Evolutionary conservation across 768 basidiomycete genomes (phyloP).

Genomic region (Pleurotus pulmonarius): DNA sequence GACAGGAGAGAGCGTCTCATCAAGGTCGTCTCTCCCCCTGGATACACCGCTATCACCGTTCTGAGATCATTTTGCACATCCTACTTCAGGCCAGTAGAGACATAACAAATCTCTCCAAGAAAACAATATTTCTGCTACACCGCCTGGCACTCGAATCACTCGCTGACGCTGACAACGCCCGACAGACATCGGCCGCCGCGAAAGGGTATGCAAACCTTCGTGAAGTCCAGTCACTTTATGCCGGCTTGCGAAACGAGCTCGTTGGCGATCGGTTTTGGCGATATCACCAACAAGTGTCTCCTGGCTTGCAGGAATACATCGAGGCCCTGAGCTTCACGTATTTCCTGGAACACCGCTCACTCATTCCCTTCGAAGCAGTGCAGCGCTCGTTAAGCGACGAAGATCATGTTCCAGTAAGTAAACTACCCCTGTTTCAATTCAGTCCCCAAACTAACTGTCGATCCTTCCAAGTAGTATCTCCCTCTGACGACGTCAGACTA

Average conservation of each 20-base stretch:
- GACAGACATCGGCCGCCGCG: constrained; percentile 41
- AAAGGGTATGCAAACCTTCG: constrained; percentile 56
- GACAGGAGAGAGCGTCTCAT: constrained; percentile 89
- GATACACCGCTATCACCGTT: too few species aligned
- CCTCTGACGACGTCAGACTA: constrained; percentile 80
- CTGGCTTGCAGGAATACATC: constrained; percentile 92
- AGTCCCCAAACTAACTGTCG: background rate
- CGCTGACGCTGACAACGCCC: constrained; percentile 21
- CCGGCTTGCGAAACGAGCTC: constrained; percentile 56
- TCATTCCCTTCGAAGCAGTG: constrained; percentile 68
- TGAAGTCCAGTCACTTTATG: constrained; percentile 66
- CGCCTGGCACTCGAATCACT: constrained; percentile 46
- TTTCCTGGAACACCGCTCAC: constrained; percentile 66
- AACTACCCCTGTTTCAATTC: background rate
- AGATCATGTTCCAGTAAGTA: constrained; percentile 61
- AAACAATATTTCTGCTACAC: constrained; percentile 90
- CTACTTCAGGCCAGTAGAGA: constrained; percentile 69
- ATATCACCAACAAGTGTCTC: constrained; percentile 68
- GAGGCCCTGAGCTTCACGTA: constrained; percentile 89
- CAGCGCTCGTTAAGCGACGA: constrained; percentile 61
- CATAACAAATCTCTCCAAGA: constrained; percentile 89
- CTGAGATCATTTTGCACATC: background rate
- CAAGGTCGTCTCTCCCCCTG: constrained; percentile 49
- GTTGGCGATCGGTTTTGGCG: constrained; percentile 73
- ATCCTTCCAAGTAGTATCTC: constrained; percentile 54